Conservation (phyloP, 2,329 filamentous ascomycete species). For the Fusarium musae region DNA sequence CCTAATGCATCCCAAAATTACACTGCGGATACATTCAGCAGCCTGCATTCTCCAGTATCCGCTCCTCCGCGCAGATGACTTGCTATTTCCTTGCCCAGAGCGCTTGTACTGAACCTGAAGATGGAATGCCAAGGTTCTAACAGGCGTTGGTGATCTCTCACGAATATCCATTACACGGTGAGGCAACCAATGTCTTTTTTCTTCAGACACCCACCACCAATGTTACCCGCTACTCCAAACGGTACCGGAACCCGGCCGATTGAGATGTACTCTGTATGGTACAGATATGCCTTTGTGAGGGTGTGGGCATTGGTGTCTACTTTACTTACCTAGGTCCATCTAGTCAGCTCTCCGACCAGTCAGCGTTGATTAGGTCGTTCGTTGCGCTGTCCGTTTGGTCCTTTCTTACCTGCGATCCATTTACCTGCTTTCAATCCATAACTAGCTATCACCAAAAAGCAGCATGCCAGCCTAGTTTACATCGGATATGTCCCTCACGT, state of each 20-base stretch:
- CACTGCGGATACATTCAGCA: slow-evolving; percentile 32
- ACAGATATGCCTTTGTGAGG: slow-evolving; percentile 37
- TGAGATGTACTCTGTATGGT: slow-evolving; percentile 28
- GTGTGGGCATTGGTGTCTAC: slow-evolving; percentile 42
- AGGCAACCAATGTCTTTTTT: slow-evolving; percentile 27
- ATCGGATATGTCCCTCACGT: slow-evolving; percentile 42
- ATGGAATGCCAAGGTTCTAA: slow-evolving; percentile 24
- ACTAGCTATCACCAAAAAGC: slow-evolving; percentile 38
- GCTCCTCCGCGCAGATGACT: slow-evolving; percentile 5
- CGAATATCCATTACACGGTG: slow-evolving; percentile 35
- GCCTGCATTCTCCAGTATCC: slow-evolving; percentile 26
- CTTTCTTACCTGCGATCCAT: slow-evolving; percentile 36
- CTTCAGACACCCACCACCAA: slow-evolving; percentile 23
- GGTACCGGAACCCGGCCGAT: slow-evolving; percentile 43
- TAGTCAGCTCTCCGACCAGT: slow-evolving; percentile 36
- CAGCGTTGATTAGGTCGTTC: slow-evolving; percentile 39
- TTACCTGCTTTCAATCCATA: slow-evolving; percentile 26
- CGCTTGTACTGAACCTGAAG: slow-evolving; percentile 11
- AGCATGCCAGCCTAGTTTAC: slow-evolving; percentile 37
- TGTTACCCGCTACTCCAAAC: slow-evolving; percentile 37
- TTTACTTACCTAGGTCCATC: slow-evolving; percentile 39
- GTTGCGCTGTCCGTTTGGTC: slow-evolving; percentile 34
- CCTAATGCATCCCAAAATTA: slow-evolving; percentile 35
- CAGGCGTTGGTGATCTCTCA: slow-evolving; percentile 21
- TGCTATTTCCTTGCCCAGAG: slow-evolving; percentile 10